Evolutionary conservation across 495 filamentous ascomycete species (phyloP).

Genomic region (Penicilliopsis zonata): DNA sequence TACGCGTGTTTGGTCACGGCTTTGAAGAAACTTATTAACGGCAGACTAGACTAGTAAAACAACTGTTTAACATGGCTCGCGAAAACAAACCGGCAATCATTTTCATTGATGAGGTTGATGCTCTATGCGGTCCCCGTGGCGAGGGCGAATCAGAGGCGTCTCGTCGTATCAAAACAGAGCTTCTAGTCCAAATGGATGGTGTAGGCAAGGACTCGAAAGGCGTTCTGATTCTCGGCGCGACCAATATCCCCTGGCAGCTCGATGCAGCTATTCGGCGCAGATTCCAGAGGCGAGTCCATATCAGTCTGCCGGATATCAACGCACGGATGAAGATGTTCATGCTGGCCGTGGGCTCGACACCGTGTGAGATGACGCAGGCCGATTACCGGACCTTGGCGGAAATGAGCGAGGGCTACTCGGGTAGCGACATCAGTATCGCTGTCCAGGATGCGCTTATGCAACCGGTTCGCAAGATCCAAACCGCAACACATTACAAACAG

Average conservation of each 20-base stretch:
- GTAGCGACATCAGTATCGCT: conserved; percentile 90
- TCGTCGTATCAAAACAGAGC: conserved; percentile 93
- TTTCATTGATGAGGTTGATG: conserved; percentile 99
- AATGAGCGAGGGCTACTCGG: conserved; percentile 85
- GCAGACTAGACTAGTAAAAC: conserved; percentile 73
- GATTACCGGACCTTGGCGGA: conserved; percentile 73
- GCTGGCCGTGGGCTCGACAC: conserved; percentile 79
- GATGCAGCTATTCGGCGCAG: conserved; percentile 95
- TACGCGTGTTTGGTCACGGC: conserved; percentile 23
- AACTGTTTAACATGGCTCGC: conserved; percentile 93
- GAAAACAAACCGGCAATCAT: conserved; percentile 98
- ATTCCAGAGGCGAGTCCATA: conserved; percentile 94
- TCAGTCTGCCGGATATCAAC: conserved; percentile 76
- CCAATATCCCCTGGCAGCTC: conserved; percentile 98
- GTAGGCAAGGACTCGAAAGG: conserved; percentile 90
- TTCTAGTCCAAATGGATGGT: conserved; percentile 98
- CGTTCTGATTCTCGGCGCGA: conserved; percentile 90
- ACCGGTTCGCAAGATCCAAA: conserved; percentile 93
- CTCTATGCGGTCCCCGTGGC: conserved; percentile 87
- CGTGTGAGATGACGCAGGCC: conserved; percentile 64
- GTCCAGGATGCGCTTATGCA: conserved; percentile 98
- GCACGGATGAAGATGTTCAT: conserved; percentile 97
- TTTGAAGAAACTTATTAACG: conserved; percentile 5
- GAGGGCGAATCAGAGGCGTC: conserved; percentile 98
- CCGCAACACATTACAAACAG: conserved; percentile 96